Conservation (phyloP, 2,329 filamentous ascomycete species). For the Aspergillus ochraceoroseus region DNA sequence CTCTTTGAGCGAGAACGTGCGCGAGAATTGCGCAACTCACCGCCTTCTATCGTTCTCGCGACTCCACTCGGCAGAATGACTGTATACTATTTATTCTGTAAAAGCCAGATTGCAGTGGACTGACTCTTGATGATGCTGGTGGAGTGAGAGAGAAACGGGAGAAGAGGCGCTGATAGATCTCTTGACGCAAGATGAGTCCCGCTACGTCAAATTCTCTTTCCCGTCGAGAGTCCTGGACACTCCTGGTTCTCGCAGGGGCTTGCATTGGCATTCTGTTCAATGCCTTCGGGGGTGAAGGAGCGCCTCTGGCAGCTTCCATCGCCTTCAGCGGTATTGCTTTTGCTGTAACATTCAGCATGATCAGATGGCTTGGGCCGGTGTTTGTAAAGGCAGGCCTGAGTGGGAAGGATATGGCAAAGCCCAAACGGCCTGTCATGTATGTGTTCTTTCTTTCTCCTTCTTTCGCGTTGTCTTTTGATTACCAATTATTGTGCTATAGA, state of each 20-base stretch:
- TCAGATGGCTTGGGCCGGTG: constrained; percentile 85
- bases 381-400: constrained; percentile 87
- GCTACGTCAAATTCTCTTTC: constrained; percentile 40
- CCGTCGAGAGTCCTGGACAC: constrained; percentile 52
- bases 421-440: constrained; percentile 68
- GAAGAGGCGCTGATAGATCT: background rate
- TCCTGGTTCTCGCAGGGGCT: constrained; percentile 61
- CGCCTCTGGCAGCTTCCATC: constrained; percentile 81
- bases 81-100: constrained; percentile 14
- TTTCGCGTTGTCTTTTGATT: no score
- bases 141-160: background rate
- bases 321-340: constrained; percentile 85
- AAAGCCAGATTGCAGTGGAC: constrained; percentile 33
- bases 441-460: background rate
- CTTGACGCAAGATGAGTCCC: constrained; percentile 30
- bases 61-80: constrained; percentile 17
- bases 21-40: background rate
- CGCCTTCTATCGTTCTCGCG: constrained; percentile 20
- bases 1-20: background rate
- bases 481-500: no score
- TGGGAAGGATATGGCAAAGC: constrained; percentile 81
- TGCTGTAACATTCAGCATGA: constrained; percentile 73
- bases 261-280: constrained; percentile 69
- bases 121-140: background rate
- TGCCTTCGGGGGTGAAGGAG: constrained; percentile 77